phyloP scores from a whole-genome alignment of 2,329 filamentous ascomycete genomes.

The Atkinsonella hypoxylon region DNA sequence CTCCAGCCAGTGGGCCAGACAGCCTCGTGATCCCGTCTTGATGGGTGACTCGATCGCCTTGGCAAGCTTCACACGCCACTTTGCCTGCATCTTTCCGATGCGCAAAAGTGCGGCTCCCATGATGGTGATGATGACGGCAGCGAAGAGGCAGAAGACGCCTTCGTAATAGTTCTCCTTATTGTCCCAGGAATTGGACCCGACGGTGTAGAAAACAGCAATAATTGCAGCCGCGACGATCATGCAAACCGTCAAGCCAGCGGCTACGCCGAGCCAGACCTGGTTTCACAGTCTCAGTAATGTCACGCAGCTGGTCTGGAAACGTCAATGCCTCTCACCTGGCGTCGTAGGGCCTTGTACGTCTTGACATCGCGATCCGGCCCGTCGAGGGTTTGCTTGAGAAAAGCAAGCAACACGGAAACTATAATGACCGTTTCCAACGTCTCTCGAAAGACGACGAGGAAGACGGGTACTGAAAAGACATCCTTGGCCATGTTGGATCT shows the following conservation, averaged over 20 bases:
- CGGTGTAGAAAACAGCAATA: constrained; percentile 59
- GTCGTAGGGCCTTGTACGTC: constrained; percentile 55
- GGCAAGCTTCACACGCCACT: constrained; percentile 76
- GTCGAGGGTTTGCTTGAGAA: constrained; percentile 68
- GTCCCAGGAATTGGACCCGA: constrained; percentile 56
- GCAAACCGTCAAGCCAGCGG: constrained; percentile 50
- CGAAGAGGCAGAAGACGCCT: constrained; percentile 63
- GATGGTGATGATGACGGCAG: constrained; percentile 66
- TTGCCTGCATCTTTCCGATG: constrained; percentile 71
- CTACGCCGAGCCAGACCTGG: constrained; percentile 51
- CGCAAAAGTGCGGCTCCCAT: constrained; percentile 73
- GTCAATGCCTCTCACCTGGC: constrained; percentile 37
- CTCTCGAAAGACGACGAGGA: constrained; percentile 86
- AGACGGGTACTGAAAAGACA: constrained; percentile 69
- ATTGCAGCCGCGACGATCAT: constrained; percentile 52
- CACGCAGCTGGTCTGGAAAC: neutral
- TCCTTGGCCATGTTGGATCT: constrained; percentile 42
- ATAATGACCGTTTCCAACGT: constrained; percentile 74
- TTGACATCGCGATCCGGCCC: constrained; percentile 47
- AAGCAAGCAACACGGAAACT: constrained; percentile 75
- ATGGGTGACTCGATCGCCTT: constrained; percentile 48
- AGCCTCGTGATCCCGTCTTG: constrained; percentile 29
- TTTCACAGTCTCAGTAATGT: too few relatives aligned
- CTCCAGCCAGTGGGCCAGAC: constrained; percentile 53
- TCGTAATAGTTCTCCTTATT: constrained; percentile 68